phyloP scores from a whole-genome alignment of 139 green algal genomes.

The Chlorella sp. region DNA sequence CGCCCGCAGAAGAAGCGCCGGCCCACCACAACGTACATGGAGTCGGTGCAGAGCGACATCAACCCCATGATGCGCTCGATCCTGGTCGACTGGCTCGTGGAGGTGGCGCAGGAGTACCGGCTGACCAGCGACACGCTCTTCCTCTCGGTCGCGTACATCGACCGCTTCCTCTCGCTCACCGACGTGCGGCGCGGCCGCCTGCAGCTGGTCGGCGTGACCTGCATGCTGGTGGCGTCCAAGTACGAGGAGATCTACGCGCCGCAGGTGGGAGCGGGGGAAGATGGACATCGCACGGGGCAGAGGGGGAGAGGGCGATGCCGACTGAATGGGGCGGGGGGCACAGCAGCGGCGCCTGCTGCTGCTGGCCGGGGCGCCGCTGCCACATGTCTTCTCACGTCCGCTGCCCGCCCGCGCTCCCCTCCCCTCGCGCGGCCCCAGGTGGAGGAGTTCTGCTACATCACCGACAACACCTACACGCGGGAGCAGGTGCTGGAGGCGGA shows the following conservation, averaged over 20 bases:
- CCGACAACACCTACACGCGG: slow-evolving; percentile 95
- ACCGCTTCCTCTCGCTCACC: slow-evolving; percentile 83
- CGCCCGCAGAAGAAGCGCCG: slow-evolving; percentile 58
- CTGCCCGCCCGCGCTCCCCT: neutral
- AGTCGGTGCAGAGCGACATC: slow-evolving; percentile 84
- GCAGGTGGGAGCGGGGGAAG: slow-evolving; percentile 68
- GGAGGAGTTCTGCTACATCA: slow-evolving; percentile 96
- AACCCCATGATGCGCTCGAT: slow-evolving; percentile 92
- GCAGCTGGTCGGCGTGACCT: slow-evolving; percentile 88
- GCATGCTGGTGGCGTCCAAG: slow-evolving; percentile 95
- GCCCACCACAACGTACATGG: slow-evolving; percentile 73
- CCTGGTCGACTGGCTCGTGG: slow-evolving; percentile 97
- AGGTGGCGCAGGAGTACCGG: slow-evolving; percentile 93
- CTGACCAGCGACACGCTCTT: slow-evolving; percentile 93
- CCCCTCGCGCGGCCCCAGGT: slow-evolving; percentile 42
- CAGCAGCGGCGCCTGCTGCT: no score
- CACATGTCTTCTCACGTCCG: neutral
- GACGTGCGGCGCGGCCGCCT: slow-evolving; percentile 54
- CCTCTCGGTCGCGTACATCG: slow-evolving; percentile 86
- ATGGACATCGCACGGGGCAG: no score
- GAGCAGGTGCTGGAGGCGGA: slow-evolving; percentile 88
- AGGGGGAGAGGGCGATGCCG: no score
- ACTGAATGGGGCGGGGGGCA: no score
- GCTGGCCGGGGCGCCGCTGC: neutral
- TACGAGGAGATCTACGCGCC: slow-evolving; percentile 98